phyloP scores from a whole-genome alignment of 31 red algal species.

The Asparagopsis taxiformis region DNA sequence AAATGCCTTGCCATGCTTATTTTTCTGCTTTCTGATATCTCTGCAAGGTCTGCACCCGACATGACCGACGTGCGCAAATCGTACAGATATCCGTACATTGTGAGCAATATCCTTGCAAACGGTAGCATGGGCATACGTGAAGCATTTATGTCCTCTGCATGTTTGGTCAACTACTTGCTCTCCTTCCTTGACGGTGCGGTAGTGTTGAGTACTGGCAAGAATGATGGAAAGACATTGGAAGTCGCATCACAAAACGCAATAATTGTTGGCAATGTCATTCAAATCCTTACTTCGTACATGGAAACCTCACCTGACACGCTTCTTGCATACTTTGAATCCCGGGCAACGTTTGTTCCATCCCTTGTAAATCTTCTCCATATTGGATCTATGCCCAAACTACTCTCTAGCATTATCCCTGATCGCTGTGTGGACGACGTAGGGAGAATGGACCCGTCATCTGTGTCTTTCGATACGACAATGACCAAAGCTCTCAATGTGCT shows the following conservation, averaged over 20 bases:
- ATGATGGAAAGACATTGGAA: neutral
- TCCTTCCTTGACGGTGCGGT: constrained; percentile 34
- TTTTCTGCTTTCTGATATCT: constrained; percentile 22
- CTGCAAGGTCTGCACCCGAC: constrained; percentile 16
- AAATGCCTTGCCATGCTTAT: constrained; percentile 5
- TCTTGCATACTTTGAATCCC: constrained; percentile 5
- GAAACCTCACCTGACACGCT: constrained; percentile 32
- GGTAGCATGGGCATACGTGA: constrained; percentile 40
- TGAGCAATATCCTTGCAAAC: constrained; percentile 25
- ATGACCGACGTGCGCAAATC: constrained; percentile 17
- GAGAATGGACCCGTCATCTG: constrained; percentile 20
- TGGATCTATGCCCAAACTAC: constrained; percentile 18
- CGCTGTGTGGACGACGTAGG: constrained; percentile 24
- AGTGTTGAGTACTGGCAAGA: neutral
- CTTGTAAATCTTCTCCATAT: constrained; percentile 35
- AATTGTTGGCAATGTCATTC: constrained; percentile 38
- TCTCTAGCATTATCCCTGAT: constrained; percentile 18
- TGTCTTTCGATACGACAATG: constrained; percentile 26
- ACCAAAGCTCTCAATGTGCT: constrained; percentile 6
- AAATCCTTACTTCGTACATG: constrained; percentile 29
- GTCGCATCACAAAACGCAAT: constrained; percentile 16
- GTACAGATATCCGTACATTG: constrained; percentile 42
- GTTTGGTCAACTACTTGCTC: constrained; percentile 5
- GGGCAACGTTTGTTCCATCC: constrained; percentile 17
- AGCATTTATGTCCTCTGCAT: constrained; percentile 16